Conservation (phyloP, 2,329 filamentous ascomycete genomes). For the Parasarocladium wereldwijsianum region DNA sequence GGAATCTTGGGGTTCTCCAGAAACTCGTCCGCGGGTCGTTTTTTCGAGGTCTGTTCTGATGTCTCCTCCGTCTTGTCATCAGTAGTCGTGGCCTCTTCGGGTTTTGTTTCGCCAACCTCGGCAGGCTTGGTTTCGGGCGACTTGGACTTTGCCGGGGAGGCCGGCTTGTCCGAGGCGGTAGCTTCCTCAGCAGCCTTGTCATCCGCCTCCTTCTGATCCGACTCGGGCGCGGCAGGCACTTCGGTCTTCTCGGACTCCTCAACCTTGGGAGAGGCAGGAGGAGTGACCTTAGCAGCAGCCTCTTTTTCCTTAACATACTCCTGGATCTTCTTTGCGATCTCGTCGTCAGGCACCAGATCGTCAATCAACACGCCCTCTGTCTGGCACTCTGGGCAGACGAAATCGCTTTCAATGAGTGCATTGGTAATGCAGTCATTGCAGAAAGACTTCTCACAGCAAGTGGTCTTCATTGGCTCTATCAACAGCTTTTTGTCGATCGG, state of each 20-base stretch:
- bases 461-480: conserved; percentile 96
- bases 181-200: conserved; percentile 23
- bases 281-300: conserved; percentile 24
- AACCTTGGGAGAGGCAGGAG: conserved; percentile 17
- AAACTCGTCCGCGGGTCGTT: conserved; percentile 66
- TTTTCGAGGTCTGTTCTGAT: conserved; percentile 56
- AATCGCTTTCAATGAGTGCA: conserved; percentile 95
- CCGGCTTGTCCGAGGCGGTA: conserved; percentile 17
- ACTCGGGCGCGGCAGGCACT: conserved; percentile 18
- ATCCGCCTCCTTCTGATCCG: conserved; percentile 5
- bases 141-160: conserved; percentile 1
- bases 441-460: conserved; percentile 95
- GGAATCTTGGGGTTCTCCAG: conserved; percentile 50
- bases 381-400: conserved; percentile 85
- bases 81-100: conserved; percentile 17
- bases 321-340: conserved; percentile 64
- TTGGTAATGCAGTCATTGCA: conserved; percentile 99
- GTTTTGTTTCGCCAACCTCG: not conserved
- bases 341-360: conserved; percentile 72
- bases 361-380: conserved; percentile 86
- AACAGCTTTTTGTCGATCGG: conserved; percentile 96
- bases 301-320: conserved; percentile 51
- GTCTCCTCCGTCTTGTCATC: conserved; percentile 19
- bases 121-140: not conserved
- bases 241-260: conserved; percentile 16